phyloP scores from a whole-genome alignment of 495 filamentous ascomycete species.

The Lepraria neglecta region DNA sequence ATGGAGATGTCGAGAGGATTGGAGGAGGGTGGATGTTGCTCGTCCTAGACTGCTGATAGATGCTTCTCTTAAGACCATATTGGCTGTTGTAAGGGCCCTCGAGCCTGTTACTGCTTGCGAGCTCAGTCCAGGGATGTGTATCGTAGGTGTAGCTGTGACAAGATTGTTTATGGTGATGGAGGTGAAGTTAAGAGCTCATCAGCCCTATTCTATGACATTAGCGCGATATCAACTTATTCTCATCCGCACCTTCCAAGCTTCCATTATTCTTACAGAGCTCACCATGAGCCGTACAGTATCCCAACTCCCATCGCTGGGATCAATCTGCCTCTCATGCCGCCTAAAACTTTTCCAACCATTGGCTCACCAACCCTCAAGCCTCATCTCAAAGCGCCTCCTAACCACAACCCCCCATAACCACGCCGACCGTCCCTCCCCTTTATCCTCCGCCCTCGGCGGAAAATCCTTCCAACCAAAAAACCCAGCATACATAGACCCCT shows the following conservation, averaged over 20 bases:
- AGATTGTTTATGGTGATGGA: not conserved
- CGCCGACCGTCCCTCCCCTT: constrained; percentile 12
- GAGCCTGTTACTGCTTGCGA: not conserved
- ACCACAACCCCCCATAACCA: constrained; percentile 8
- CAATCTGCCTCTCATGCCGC: constrained; percentile 15
- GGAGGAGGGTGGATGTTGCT: constrained; percentile 9
- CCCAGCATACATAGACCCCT: not conserved
- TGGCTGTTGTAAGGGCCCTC: not conserved
- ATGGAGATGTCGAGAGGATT: constrained; percentile 10
- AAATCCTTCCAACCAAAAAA: not conserved
- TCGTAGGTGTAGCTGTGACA: not conserved
- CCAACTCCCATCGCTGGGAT: constrained; percentile 11
- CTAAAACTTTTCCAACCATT: not conserved
- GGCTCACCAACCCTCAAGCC: not conserved
- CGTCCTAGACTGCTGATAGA: constrained; percentile 4
- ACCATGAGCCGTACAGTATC: constrained; percentile 13
- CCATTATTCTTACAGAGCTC: not conserved
- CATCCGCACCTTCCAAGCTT: not conserved
- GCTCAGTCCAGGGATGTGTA: not conserved
- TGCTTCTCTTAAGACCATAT: constrained; percentile 6
- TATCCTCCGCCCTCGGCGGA: not conserved
- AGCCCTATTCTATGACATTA: constrained; percentile 13
- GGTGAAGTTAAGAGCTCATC: not conserved
- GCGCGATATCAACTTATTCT: not conserved
- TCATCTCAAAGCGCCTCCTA: constrained; percentile 2